Evolutionary conservation across 441 rosid species (phyloP).

Genomic region (Populus trichocarpa): DNA sequence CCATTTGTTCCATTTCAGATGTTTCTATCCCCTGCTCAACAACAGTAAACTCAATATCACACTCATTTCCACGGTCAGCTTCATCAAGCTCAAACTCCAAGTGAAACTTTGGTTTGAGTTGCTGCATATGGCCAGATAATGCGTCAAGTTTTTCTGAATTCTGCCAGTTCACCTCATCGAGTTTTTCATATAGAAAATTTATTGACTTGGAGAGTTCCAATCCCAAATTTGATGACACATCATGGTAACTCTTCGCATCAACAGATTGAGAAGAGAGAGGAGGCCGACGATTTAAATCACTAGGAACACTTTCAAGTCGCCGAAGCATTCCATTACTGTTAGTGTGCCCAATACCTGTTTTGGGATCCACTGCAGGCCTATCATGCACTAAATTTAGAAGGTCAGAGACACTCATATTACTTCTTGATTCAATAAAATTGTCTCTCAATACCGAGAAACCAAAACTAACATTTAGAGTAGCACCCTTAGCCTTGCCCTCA

Average conservation of each 20-base stretch:
- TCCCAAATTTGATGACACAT: constrained; percentile 43
- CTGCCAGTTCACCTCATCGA: constrained; percentile 42
- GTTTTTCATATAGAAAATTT: constrained; percentile 54
- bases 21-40: constrained; percentile 44
- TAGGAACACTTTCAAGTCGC: constrained; percentile 51
- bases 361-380: constrained; percentile 11
- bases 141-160: constrained; percentile 27
- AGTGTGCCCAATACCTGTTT: constrained; percentile 18
- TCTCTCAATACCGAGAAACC: constrained; percentile 48
- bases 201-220: constrained; percentile 61
- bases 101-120: constrained; percentile 16
- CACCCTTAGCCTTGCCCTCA: constrained; percentile 57
- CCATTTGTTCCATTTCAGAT: constrained; percentile 30
- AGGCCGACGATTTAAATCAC: constrained; percentile 27
- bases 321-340: constrained; percentile 29
- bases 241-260: constrained; percentile 46
- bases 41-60: constrained; percentile 38
- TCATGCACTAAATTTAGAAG: constrained; percentile 22
- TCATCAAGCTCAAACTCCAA: constrained; percentile 20
- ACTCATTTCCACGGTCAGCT: constrained; percentile 25
- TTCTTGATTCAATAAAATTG: constrained; percentile 27
- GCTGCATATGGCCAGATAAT: constrained; percentile 24
- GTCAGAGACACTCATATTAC: constrained; percentile 28
- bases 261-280: constrained; percentile 25
- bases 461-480: constrained; percentile 71